A percentile compares a stretch with the other conserved stretches of the same genome.
Conservation (phyloP, 129 eudicot genomes). For the Solidago caesia region DNA sequence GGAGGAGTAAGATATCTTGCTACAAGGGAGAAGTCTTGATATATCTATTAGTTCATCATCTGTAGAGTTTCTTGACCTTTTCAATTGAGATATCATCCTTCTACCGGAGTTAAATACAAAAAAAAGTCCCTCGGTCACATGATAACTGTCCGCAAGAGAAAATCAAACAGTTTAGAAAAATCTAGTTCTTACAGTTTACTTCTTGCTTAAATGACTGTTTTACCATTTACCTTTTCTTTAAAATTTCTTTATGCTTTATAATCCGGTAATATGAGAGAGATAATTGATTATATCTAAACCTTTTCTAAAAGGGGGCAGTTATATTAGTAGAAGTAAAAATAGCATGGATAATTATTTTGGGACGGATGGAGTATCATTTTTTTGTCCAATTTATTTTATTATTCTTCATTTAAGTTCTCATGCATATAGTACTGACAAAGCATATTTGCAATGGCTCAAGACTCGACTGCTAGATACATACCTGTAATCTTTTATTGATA, state of each 20-base stretch:
- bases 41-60: background rate
- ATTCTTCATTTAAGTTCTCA: background rate
- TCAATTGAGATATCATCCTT: background rate
- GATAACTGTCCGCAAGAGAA: too few relatives aligned
- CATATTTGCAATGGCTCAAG: background rate
- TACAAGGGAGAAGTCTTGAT: background rate
- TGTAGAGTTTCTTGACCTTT: background rate
- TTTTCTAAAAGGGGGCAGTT: too few relatives aligned
- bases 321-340: too few relatives aligned
- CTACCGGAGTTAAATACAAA: background rate
- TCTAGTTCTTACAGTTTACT: too few relatives aligned
- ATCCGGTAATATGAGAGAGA: too few relatives aligned
- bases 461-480: background rate
- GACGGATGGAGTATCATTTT: background rate
- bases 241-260: too few relatives aligned
- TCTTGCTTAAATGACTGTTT: too few relatives aligned
- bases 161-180: too few relatives aligned
- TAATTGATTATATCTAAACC: too few relatives aligned
- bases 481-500: background rate
- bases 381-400: background rate
- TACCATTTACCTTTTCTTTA: too few relatives aligned
- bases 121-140: too few relatives aligned
- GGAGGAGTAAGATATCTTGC: background rate
- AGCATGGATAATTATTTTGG: too few relatives aligned
- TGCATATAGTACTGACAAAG: background rate